Evolutionary conservation across 805 yeast species (phyloP), one percentile per base, ranked within the genome.

Genomic region (Schwanniomyces vanrijiae): DNA sequence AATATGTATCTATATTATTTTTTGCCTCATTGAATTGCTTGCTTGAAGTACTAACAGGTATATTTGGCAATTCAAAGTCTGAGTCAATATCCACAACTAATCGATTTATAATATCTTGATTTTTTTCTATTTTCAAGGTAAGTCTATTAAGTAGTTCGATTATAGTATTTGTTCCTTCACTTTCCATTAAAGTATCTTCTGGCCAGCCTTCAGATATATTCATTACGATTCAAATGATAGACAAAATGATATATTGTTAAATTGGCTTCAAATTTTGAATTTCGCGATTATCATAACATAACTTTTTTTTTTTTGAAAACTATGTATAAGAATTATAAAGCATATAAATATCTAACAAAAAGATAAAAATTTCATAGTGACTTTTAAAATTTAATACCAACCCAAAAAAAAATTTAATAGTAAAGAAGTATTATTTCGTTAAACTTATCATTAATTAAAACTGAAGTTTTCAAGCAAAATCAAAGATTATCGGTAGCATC

Each of bases 161-260:
- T 13, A 71, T 54, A 3, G 73, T 71, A 40, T 61, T 60, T 40
- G 64, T 57, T 47, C 64, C 68, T 44, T 71, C 76, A 33, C 43
- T 39, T 20, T 34, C 33, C 18, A 44, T 13, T 33, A 33, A 20
- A 3, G 16, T 20, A 13, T 37, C 24, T 2, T 19, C 24, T 11
- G 39, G 39, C 25, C 39, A 11, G 25, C 25, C 24, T 7, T 37
- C 25, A 37, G 39, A 20, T 25, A 37, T 37, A 1, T 11, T 19
- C 10, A n/a, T 14, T 20, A n/a, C 14, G 16, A 31, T 16, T 16
- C 3, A 14, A 14, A 6, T 25, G 3, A 25, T 10, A 4, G 4
- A 6, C 29, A 13, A 4, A 25, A 25, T 25, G 8, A 3, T 3
- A 10, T 25, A 10, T 25, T n/a, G n/a, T n/a, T n/a, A n/a, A n/a